These are phyloP conservation scores for Kwoniella sp. DNA, from an alignment of 768 basidiomycete species.

Conservation along the genomic window DNA sequence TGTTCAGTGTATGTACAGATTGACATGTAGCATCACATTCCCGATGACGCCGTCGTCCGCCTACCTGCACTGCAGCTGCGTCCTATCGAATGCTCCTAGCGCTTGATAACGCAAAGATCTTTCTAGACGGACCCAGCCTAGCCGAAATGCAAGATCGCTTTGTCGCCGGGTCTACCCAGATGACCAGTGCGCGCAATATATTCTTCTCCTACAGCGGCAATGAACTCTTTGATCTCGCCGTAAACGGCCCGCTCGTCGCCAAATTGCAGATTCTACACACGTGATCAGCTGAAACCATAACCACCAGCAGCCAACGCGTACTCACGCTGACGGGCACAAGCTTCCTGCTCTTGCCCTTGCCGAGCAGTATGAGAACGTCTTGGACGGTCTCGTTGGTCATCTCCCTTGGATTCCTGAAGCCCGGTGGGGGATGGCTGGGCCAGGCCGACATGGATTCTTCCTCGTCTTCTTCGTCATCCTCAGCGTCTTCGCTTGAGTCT, in stretches of 20 bases:
- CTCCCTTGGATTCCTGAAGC: constrained; percentile 35
- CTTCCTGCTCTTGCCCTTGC: background rate
- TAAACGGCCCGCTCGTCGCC: constrained; percentile 16
- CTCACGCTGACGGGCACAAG: constrained; percentile 29
- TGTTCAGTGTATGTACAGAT: too few relatives aligned
- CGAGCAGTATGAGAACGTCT: constrained; percentile 18
- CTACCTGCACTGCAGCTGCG: background rate
- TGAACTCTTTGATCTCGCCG: constrained; percentile 28
- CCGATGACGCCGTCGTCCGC: background rate
- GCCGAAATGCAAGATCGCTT: constrained; percentile 19
- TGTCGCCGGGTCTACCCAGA: background rate
- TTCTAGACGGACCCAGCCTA: too few relatives aligned
- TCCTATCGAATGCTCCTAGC: background rate
- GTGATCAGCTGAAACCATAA: background rate
- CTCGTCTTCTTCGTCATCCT: constrained; percentile 23
- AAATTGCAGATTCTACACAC: constrained; percentile 30
- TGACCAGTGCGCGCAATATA: constrained; percentile 15
- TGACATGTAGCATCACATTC: too few relatives aligned
- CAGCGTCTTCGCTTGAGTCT: background rate
- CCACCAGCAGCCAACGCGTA: background rate
- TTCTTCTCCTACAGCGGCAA: constrained; percentile 42
- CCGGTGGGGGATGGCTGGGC: constrained; percentile 48
- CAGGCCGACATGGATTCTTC: constrained; percentile 19
- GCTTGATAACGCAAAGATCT: too few relatives aligned
- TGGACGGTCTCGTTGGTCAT: constrained; percentile 28